Conservation (phyloP, 306 rosid species). For the Lupinus albus region DNA sequence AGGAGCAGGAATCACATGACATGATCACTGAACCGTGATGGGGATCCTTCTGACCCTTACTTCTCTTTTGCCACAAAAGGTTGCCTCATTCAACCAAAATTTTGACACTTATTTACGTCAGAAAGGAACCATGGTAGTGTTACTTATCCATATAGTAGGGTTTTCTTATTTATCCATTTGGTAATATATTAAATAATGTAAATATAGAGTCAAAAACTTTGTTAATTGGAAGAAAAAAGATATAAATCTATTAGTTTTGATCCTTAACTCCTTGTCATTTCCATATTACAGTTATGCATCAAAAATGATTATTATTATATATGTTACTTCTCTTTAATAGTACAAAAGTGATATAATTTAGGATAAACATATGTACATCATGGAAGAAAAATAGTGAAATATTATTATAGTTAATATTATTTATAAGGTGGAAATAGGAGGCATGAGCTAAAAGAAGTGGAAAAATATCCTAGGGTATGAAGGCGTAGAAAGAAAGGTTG, state of each 20-base stretch:
- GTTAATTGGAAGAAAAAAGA: constrained; percentile 21
- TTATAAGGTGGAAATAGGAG: no score
- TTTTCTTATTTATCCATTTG: no score
- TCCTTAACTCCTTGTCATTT: background rate
- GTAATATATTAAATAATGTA: no score
- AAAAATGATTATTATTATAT: no score
- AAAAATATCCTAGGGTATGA: background rate
- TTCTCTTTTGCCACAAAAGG: background rate
- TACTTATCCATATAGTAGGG: constrained; percentile 23
- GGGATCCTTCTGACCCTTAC: background rate
- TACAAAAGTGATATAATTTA: no score
- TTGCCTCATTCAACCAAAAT: constrained; percentile 29
- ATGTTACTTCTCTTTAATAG: no score
- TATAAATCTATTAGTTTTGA: background rate
- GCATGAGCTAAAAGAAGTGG: no score
- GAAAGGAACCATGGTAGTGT: background rate
- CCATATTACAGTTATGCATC: background rate
- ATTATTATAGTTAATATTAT: no score
- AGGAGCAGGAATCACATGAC: constrained; percentile 10
- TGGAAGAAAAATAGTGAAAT: no score
- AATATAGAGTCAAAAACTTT: background rate
- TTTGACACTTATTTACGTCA: constrained; percentile 33
- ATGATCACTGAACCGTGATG: constrained; percentile 1
- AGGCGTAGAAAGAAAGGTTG: background rate
- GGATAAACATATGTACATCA: no score